phyloP scores from a whole-genome alignment of 2,329 filamentous ascomycete genomes.

The Penicillium sp. region DNA sequence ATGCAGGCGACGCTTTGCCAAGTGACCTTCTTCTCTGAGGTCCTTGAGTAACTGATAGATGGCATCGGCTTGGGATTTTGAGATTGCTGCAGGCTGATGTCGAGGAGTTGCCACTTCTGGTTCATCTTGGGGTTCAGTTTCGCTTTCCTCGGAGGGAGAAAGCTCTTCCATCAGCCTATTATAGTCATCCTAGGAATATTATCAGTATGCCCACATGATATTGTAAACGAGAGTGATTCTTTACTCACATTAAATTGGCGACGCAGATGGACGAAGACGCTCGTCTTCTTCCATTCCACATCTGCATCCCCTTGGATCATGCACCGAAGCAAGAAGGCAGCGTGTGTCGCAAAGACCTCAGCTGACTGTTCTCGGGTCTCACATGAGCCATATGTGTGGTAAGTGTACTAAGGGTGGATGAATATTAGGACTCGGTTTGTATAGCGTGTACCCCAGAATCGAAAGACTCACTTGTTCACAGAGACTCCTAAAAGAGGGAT shows the following conservation, averaged over 20 bases:
- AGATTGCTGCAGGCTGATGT: conserved; percentile 28
- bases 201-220: not conserved
- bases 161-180: conserved; percentile 31
- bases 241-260: conserved; percentile 43
- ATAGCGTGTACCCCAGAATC: not conserved
- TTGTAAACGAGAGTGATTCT: not conserved
- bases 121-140: conserved; percentile 21
- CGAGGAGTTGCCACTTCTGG: conserved; percentile 23
- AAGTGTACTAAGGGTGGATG: conserved; percentile 37
- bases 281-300: conserved; percentile 47
- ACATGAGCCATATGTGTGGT: conserved; percentile 43
- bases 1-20: conserved; percentile 44
- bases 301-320: conserved; percentile 49
- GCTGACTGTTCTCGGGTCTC: conserved; percentile 49
- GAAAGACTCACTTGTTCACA: conserved; percentile 40
- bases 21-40: conserved; percentile 41
- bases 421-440: not conserved
- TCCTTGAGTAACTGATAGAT: conserved; percentile 41
- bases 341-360: conserved; percentile 48
- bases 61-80: conserved; percentile 38
- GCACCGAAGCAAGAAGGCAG: conserved; percentile 47
- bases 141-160: conserved; percentile 23
- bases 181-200: conserved; percentile 33
- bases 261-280: conserved; percentile 46
- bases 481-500: conserved; percentile 40